A percentile compares a stretch with the other conserved stretches of the same genome.
phyloP scores from a whole-genome alignment of 1,284 basidiomycete genomes.

The Leccinum pachyderme region DNA sequence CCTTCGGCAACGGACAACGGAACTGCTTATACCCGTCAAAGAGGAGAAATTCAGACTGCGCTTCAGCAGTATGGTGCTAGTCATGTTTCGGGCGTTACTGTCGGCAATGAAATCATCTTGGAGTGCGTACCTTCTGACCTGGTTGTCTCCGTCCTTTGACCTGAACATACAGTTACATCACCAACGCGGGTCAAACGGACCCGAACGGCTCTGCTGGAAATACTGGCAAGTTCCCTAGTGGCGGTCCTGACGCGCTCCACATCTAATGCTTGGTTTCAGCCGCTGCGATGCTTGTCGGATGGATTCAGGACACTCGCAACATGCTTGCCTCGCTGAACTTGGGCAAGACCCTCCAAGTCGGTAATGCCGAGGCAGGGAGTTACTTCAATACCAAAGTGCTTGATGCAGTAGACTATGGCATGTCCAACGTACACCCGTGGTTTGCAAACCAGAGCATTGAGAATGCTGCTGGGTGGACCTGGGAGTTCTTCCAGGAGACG shows the following conservation, averaged over 20 bases:
- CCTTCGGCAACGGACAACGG: slow-evolving; percentile 59
- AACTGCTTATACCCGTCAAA: slow-evolving; percentile 72
- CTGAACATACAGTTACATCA: slow-evolving; percentile 49
- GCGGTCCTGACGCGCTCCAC: neutral
- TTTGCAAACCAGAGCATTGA: slow-evolving; percentile 72
- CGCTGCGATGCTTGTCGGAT: slow-evolving; percentile 50
- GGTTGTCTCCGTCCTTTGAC: slow-evolving; percentile 1
- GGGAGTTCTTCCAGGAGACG: slow-evolving; percentile 30
- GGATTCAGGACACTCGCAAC: slow-evolving; percentile 64
- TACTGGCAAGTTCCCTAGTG: slow-evolving; percentile 40
- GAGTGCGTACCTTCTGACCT: slow-evolving; percentile 46
- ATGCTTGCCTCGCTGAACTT: slow-evolving; percentile 57
- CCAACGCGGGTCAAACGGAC: slow-evolving; percentile 36
- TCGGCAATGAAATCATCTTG: slow-evolving; percentile 83
- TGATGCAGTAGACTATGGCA: slow-evolving; percentile 70
- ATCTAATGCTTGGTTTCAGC: slow-evolving; percentile 17
- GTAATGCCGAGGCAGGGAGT: slow-evolving; percentile 88
- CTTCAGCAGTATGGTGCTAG: slow-evolving; percentile 78
- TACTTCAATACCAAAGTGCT: slow-evolving; percentile 79
- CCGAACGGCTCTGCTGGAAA: slow-evolving; percentile 58
- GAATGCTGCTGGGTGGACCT: slow-evolving; percentile 47
- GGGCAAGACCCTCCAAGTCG: slow-evolving; percentile 64
- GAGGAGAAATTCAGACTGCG: slow-evolving; percentile 61
- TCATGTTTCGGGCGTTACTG: slow-evolving; percentile 78
- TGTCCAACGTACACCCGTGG: slow-evolving; percentile 85